Evolutionary conservation across 345 rosid species (phyloP).

Genomic region (Litchi chinensis): DNA sequence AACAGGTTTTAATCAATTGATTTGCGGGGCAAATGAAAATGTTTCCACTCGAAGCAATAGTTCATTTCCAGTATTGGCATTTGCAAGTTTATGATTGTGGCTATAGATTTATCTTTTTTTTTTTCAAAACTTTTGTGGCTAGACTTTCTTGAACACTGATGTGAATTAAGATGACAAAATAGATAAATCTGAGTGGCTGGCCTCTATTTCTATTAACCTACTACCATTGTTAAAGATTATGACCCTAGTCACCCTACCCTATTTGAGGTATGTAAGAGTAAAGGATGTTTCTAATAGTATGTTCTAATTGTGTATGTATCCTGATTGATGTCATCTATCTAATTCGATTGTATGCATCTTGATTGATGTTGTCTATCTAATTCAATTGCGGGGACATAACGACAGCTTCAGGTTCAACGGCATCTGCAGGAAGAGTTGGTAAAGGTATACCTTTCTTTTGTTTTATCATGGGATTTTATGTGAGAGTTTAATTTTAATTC

Average conservation of each 20-base stretch:
- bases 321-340: not conserved
- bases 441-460: constrained; percentile 25
- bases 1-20: not conserved
- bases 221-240: constrained; percentile 86
- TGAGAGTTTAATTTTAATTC: not conserved
- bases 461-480: constrained; percentile 8
- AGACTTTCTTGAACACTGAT: constrained; percentile 94
- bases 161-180: constrained; percentile 83
- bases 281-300: not conserved
- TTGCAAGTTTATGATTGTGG: not conserved
- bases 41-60: too few species aligned
- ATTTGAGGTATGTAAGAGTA: constrained; percentile 59
- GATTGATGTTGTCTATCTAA: too few species aligned
- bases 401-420: constrained; percentile 42
- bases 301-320: not conserved
- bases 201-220: constrained; percentile 79
- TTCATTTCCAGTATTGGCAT: not conserved
- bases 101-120: not conserved
- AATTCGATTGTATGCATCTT: constrained; percentile 5
- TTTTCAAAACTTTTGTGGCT: constrained; percentile 20
- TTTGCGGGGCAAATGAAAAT: not conserved
- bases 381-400: constrained; percentile 78
- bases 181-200: constrained; percentile 79
- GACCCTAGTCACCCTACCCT: constrained; percentile 92
- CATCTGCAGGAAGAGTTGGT: constrained; percentile 52